phyloP scores from a whole-genome alignment of 2,329 filamentous ascomycete genomes.

The Claviceps citrina region DNA sequence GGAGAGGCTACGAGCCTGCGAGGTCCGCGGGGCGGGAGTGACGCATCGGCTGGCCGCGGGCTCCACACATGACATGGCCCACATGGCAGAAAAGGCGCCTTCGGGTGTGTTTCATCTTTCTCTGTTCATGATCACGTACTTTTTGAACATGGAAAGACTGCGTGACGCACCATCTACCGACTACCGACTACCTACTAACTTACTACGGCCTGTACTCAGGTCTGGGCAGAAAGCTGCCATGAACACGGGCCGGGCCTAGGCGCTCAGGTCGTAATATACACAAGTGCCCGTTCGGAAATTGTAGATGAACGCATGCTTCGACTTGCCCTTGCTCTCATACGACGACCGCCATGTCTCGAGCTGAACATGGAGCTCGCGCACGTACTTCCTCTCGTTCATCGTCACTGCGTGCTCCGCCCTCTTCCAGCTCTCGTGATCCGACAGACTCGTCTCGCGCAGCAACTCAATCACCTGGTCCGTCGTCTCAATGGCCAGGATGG shows the following conservation, averaged over 20 bases:
- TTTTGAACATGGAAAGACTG: too few species aligned
- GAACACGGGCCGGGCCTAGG: too few species aligned
- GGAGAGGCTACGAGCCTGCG: neutral
- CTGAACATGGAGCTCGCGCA: conserved; percentile 68
- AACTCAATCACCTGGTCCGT: conserved; percentile 68
- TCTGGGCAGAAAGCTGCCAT: too few species aligned
- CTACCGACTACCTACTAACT: too few species aligned
- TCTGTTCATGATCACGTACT: too few species aligned
- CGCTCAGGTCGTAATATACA: conserved; percentile 66
- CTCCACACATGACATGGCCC: neutral
- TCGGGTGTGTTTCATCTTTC: too few species aligned
- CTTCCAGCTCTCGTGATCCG: conserved; percentile 73
- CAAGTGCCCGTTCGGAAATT: conserved; percentile 77
- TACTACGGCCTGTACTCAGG: too few species aligned
- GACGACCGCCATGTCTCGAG: conserved; percentile 46
- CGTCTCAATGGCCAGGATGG: conserved; percentile 77
- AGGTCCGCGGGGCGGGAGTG: conserved; percentile 3
- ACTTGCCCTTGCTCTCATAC: conserved; percentile 38
- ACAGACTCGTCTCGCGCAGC: conserved; percentile 58
- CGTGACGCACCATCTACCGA: too few species aligned
- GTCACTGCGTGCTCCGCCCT: conserved; percentile 63
- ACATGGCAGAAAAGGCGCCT: too few species aligned
- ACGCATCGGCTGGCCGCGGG: conserved; percentile 10
- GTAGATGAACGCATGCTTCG: conserved; percentile 71
- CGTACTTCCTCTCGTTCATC: conserved; percentile 64